Percentiles rank a stretch among this genome's conserved stretches.
Evolutionary conservation across 352 stramenopile species (phyloP).

Genomic region (Elongisporangium anandrum): DNA sequence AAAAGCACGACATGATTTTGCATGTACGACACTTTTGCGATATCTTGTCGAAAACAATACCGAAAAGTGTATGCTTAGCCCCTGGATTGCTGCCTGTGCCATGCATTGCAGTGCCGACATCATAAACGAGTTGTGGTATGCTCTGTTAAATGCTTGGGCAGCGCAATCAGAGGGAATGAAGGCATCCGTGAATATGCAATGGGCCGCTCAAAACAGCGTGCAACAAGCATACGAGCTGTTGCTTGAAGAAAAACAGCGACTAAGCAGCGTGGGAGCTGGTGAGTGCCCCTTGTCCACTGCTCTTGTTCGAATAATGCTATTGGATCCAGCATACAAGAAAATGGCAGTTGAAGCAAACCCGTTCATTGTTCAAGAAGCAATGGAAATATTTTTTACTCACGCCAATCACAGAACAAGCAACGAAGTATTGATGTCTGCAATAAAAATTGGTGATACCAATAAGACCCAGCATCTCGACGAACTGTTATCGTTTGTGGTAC

Average conservation of each 20-base stretch:
- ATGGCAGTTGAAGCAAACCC: conserved; percentile 21
- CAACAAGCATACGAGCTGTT: conserved; percentile 57
- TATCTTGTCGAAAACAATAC: conserved; percentile 73
- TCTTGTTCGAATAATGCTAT: conserved; percentile 38
- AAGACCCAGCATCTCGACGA: conserved; percentile 8
- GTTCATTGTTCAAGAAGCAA: conserved; percentile 37
- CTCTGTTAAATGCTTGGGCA: conserved; percentile 22
- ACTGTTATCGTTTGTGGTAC: conserved; percentile 2
- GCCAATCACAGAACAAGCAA: conserved; percentile 31
- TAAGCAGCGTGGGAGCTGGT: conserved; percentile 1
- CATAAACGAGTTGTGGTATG: conserved; percentile 37
- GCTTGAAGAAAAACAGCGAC: conserved; percentile 37
- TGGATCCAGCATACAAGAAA: conserved; percentile 22
- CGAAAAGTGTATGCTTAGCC: conserved; percentile 68
- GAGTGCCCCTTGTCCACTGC: conserved; percentile 30
- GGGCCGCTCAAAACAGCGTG: conserved; percentile 30
- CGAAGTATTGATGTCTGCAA: conserved; percentile 30
- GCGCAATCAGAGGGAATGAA: conserved; percentile 6
- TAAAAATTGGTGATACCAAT: conserved; percentile 12
- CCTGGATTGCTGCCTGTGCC: conserved; percentile 67
- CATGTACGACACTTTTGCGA: conserved; percentile 64
- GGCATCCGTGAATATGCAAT: conserved; percentile 17
- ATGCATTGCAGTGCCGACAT: conserved; percentile 51
- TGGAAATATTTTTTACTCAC: conserved; percentile 46
- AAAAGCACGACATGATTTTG: conserved; percentile 48